Conservation (phyloP, 2,329 filamentous ascomycete species). For the Annulohypoxylon truncatum region DNA sequence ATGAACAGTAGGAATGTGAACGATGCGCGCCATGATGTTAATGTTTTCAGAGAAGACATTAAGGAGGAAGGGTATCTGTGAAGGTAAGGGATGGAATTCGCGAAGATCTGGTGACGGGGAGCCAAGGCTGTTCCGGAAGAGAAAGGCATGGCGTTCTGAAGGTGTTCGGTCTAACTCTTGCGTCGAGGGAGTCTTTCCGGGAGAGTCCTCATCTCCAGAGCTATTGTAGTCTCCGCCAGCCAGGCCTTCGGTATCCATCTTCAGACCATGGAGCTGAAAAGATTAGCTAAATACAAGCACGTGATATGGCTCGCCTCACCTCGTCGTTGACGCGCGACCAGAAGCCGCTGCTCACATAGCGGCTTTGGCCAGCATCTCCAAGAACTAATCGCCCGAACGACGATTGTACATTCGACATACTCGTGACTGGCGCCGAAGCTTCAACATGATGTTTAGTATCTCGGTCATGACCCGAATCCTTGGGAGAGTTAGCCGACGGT, state of each 20-base stretch:
- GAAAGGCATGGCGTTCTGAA: constrained; percentile 61
- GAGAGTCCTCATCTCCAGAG: constrained; percentile 54
- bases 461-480: constrained; percentile 43
- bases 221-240: constrained; percentile 51
- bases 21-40: constrained; percentile 46
- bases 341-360: constrained; percentile 65
- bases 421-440: constrained; percentile 7
- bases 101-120: constrained; percentile 48
- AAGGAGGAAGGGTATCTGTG: constrained; percentile 65
- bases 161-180: constrained; percentile 57
- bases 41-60: constrained; percentile 49
- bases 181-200: constrained; percentile 49
- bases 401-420: constrained; percentile 48
- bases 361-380: constrained; percentile 55
- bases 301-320: constrained; percentile 50
- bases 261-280: constrained; percentile 57
- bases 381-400: constrained; percentile 62
- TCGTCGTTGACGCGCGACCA: constrained; percentile 68
- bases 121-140: constrained; percentile 61
- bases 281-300: constrained; percentile 32
- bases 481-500: constrained; percentile 47
- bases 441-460: constrained; percentile 26
- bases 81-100: constrained; percentile 63
- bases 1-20: constrained; percentile 60
- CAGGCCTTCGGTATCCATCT: constrained; percentile 54